Base-by-base conservation (phyloP, 352 stramenopile genomes). In the Globisporangium irregulare region DNA sequence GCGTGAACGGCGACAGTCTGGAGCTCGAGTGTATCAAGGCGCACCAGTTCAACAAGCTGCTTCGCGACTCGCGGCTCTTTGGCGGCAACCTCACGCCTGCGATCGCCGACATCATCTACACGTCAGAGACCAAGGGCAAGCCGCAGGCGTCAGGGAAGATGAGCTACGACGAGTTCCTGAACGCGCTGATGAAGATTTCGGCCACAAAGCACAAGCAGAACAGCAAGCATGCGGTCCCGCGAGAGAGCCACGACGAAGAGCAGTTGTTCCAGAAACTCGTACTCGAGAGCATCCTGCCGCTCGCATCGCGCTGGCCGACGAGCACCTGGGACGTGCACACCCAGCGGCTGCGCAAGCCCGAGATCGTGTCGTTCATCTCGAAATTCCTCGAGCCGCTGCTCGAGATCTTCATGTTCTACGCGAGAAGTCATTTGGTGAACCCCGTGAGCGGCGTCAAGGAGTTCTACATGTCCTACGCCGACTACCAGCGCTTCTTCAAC, bases 381-480 rank as follows among this genome's bases (percentile, higher is more conserved):
- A 91, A 87, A 54, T 92, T 92, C 65, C 65, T 89, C 4, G 79
- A 90, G 27, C 70, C 80, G 5, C 73, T 93, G 60, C 59, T 89
- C 7, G 80, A 90, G 24, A 92, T 93, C 66, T 93, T 86, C 68
- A 78, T 88, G 73, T 92, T 93, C 65, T 93, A 93, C 66, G 84
- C 82, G 4, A 86, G 86, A 25, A 86, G 73, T 58, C 76, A 88
- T 59, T 53, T 78, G 56, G 63, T 84, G 24, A 79, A 85, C 56
- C 54, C 69, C 0, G 8, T 43, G 7, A 74, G 73, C 3, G 74
- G 78, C 12, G 63, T 81, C 43, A 87, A 86, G 59, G 81, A 91
- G 62, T 83, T 89, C 57, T 87, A 84, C 66, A 90, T 93, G 82
- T 79, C 77, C 1, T 92, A 88, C 46, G 59, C 65, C 1, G 82